Evolutionary conservation across 1,139 yeast genomes (phyloP), one percentile per base, ranked within the genome.

Genomic region (Protomyces arabidopsidicola): DNA sequence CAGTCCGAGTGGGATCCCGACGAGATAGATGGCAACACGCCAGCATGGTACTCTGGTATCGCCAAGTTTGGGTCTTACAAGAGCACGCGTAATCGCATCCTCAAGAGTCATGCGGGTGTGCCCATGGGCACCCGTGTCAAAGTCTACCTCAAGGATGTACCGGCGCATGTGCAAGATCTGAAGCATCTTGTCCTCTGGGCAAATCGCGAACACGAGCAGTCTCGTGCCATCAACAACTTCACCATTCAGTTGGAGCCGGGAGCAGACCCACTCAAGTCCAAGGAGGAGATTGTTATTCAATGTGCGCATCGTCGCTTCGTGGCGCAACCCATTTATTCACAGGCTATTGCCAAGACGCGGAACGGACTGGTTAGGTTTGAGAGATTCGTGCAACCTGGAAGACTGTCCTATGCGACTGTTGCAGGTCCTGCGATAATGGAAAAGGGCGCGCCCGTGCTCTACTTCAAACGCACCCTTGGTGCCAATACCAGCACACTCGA

Each of bases 281-380:
- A 86, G 69, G 95, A 88, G 58, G 77, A 85, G 20, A 78, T 95
- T 68, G 79, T 91, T 65, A 93, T 89, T 16, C 98, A 93, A 76
- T 90, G 90, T 72, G 99, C 98, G 24, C 90, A 93, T 61, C 84
- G 98, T 75, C 83, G 98, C 71, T 85, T 89, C 74, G 79, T 84
- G n/a, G 87, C 93, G 60, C 80, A 84, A 65, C 99, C 99, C 18
- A 73, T 88, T 52, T 91, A 87, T 77, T 89, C 95, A 63, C 90
- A 88, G 70, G 87, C 86, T 9, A 77, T 78, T 10, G 81, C 90
- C 12, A 86, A 85, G 71, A 85, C 86, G 65, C 78, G 90, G 59
- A 91, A 91, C 74, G 88, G 90, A 71, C 96, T 91, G 38, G 91
- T 90, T 75, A 91, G 90, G 74, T 86, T 82, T 71, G 95, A 90